Evolutionary conservation across 306 rosid species (phyloP).

Genomic region (Acacia confusa): DNA sequence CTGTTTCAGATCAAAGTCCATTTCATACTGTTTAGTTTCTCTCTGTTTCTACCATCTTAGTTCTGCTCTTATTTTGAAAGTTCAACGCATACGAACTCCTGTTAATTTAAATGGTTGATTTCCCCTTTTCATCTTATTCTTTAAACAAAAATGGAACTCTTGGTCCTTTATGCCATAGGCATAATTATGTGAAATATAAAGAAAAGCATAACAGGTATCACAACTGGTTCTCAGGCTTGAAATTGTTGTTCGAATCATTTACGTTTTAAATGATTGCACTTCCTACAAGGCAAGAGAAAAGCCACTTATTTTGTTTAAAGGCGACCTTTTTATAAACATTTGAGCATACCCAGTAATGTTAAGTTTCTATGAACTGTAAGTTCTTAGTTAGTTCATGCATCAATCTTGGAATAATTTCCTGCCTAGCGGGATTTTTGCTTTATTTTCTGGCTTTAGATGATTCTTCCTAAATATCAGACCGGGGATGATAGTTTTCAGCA

Average conservation of each 20-base stretch:
- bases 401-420: not conserved
- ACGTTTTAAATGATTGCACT: not conserved
- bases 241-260: not conserved
- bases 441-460: not conserved
- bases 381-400: conserved; percentile 2
- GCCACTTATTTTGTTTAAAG: not conserved
- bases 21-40: not conserved
- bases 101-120: conserved; percentile 8
- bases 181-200: not conserved
- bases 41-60: not conserved
- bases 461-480: not conserved
- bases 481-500: not conserved
- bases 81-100: not conserved
- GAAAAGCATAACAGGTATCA: not conserved
- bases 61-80: conserved; percentile 4
- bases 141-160: not conserved
- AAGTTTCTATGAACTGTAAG: not conserved
- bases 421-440: conserved; percentile 10
- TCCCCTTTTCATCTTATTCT: conserved; percentile 4
- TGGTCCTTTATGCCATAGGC: not conserved
- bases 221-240: not conserved
- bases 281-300: not conserved
- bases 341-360: not conserved
- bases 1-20: not conserved
- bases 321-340: not conserved